Conservation (phyloP, 345 rosid species). For the Carallia pectinifolia region DNA sequence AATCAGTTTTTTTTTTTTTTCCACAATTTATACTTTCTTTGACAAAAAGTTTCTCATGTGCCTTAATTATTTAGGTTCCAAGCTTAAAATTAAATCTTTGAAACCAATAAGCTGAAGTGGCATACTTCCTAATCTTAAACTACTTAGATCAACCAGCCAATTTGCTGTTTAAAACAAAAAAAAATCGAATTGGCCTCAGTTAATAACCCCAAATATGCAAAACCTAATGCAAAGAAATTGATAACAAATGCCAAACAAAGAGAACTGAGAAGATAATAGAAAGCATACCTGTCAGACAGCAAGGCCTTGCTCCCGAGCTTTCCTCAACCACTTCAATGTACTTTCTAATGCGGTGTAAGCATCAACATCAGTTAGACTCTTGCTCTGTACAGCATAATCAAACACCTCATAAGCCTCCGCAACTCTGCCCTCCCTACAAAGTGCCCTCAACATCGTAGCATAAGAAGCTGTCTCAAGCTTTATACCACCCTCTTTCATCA, state of each 20-base stretch:
- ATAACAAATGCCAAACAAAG: not conserved
- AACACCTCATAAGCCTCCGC: slow-evolving; percentile 90
- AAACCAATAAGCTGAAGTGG: not conserved
- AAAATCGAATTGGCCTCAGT: too few relatives aligned
- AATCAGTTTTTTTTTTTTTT: not conserved
- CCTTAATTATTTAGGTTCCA: not conserved
- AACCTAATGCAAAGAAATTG: not conserved
- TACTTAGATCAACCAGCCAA: not conserved
- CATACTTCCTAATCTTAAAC: not conserved
- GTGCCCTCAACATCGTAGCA: slow-evolving; percentile 67
- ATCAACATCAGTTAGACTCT: slow-evolving; percentile 69
- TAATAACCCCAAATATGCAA: not conserved
- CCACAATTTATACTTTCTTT: not conserved
- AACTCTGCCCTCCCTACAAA: slow-evolving; percentile 65
- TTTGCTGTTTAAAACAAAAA: not conserved
- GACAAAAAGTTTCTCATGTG: too few relatives aligned
- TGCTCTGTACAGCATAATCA: slow-evolving; percentile 84
- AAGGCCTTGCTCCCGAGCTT: slow-evolving; percentile 71
- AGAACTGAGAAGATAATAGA: slow-evolving; percentile 1
- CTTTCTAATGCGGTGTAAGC: slow-evolving; percentile 78
- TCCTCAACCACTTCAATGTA: slow-evolving; percentile 69
- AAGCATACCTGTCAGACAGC: slow-evolving; percentile 42
- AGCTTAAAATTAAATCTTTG: not conserved
- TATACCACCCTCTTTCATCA: slow-evolving; percentile 56
- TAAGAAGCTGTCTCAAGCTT: slow-evolving; percentile 71